Evolutionary conservation across 2,329 filamentous ascomycete species (phyloP), one percentile per base, ranked within the genome.

Genomic region (Alternaria sp.): DNA sequence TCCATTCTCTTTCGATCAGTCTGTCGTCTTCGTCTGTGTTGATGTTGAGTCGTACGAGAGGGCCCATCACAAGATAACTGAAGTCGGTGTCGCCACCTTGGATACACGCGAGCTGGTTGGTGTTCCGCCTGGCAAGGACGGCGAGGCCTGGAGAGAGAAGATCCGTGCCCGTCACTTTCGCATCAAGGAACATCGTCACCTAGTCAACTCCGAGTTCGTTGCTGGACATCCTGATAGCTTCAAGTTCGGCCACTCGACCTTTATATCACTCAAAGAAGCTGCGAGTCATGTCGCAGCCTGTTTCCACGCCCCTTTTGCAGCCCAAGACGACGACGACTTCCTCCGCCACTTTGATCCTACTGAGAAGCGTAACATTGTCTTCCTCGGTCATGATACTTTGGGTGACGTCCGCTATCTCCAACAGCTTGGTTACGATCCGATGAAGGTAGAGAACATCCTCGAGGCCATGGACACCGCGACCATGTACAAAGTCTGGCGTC

Each of bases 1-100:
- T 57, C 67, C 75, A 53, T 76, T 72, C 3, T 73, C 72, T 1
- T 70, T 89, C 43, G 80, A 87, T 73, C 71, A 85, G 46, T 76
- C 79, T n/a, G 70, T 83, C 1, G 84, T 96, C 8, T 91, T 97
- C 70, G 84, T 97, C 62, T 89, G 87, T 65, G 84, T 98, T 47
- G 96, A 99, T 71, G 83, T 96, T 30, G 96, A 99, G 79, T 89
- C 90, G 1, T 92, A 90, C 61, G 96, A 99, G 78, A 80, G 82
- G 21, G 83, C 87, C 47, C 87, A 88, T 12, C 82, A 85, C 33
- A 83, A 87, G 12, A 86, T 98, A 62, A 97, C 94, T 0, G 96
- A 99, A 78, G 85, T 99, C 43, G 96, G 96, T 1, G 84, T 99
- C 44, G 90, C 93, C 2, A 89, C 90, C 3, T 84, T 98, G 0